Evolutionary conservation across 768 basidiomycete species (phyloP).

Genomic region (Phlebiopsis gigantea): DNA sequence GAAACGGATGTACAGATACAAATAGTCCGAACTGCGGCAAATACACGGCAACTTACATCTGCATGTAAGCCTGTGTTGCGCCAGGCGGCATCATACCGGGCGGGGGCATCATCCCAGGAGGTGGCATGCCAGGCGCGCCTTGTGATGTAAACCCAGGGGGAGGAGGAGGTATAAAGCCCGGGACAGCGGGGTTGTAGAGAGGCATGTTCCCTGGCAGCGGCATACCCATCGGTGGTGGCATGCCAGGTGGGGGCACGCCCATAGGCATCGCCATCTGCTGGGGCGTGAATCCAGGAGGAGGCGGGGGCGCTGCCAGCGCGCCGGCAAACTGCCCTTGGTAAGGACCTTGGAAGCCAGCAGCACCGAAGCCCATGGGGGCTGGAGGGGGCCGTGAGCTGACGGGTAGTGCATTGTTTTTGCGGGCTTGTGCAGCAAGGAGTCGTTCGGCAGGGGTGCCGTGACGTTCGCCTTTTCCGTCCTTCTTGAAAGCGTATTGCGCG

Average conservation of each 20-base stretch:
- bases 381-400: slow-evolving; percentile 71
- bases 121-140: slow-evolving; percentile 21
- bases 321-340: slow-evolving; percentile 95
- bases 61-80: slow-evolving; percentile 12
- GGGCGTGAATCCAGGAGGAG: slow-evolving; percentile 73
- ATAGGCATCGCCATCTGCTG: slow-evolving; percentile 40
- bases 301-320: slow-evolving; percentile 68
- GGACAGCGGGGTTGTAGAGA: slow-evolving; percentile 39
- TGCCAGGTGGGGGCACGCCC: slow-evolving; percentile 29
- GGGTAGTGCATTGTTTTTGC: slow-evolving; percentile 90
- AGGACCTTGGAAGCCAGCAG: slow-evolving; percentile 66
- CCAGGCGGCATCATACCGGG: slow-evolving; percentile 28
- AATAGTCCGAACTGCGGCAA: background rate
- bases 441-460: slow-evolving; percentile 98
- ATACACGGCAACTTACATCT: slow-evolving; percentile 7
- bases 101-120: slow-evolving; percentile 33
- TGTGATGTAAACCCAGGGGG: slow-evolving; percentile 56
- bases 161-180: slow-evolving; percentile 47
- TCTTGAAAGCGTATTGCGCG: slow-evolving; percentile 98
- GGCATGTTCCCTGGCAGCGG: slow-evolving; percentile 36
- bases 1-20: background rate
- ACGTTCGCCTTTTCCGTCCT: slow-evolving; percentile 96
- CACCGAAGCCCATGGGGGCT: slow-evolving; percentile 67
- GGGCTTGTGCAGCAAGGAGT: slow-evolving; percentile 89
- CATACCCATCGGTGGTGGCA: slow-evolving; percentile 32